phyloP scores from a whole-genome alignment of 192 early-diverging fungal species.

The Gaertneriomyces semiglobifer region DNA sequence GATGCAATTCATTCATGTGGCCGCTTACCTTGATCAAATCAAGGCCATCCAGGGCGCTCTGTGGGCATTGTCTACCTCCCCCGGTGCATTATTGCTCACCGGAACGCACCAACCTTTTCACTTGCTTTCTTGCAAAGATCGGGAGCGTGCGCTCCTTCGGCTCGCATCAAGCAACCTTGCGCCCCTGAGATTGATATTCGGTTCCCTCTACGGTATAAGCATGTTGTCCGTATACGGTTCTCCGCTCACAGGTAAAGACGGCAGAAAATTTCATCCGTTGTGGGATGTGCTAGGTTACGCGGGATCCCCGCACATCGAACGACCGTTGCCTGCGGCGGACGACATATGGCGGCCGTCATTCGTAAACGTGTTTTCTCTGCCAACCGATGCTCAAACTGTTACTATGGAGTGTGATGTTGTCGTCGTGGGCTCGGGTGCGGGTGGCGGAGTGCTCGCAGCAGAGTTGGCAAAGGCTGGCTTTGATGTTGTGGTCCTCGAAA shows the following conservation, averaged over 20 bases:
- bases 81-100: conserved; percentile 31
- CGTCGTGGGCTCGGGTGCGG: conserved; percentile 67
- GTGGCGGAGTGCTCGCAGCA: conserved; percentile 64
- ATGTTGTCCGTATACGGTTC: conserved; percentile 24
- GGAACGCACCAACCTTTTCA: conserved; percentile 26
- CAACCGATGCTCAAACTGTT: background rate
- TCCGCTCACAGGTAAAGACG: background rate
- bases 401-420: conserved; percentile 56
- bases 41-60: conserved; percentile 15
- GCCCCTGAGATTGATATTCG: conserved; percentile 30
- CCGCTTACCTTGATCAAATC: conserved; percentile 19
- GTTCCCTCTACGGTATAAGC: conserved; percentile 28
- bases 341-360: conserved; percentile 54
- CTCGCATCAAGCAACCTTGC: conserved; percentile 24
- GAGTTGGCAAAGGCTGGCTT: conserved; percentile 64
- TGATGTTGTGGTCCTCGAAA: conserved; percentile 70
- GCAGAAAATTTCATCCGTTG: conserved; percentile 16
- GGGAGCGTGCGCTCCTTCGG: conserved; percentile 30
- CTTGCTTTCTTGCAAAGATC: conserved; percentile 25
- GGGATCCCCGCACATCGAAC: conserved; percentile 43
- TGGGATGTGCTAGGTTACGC: conserved; percentile 55
- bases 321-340: conserved; percentile 34
- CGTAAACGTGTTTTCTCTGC: conserved; percentile 42
- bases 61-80: conserved; percentile 28
- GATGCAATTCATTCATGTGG: background rate